A percentile compares a stretch with the other conserved stretches of the same genome.
Evolutionary conservation across 2,329 filamentous ascomycete species (phyloP).

Genomic region (Saccharata proteae): DNA sequence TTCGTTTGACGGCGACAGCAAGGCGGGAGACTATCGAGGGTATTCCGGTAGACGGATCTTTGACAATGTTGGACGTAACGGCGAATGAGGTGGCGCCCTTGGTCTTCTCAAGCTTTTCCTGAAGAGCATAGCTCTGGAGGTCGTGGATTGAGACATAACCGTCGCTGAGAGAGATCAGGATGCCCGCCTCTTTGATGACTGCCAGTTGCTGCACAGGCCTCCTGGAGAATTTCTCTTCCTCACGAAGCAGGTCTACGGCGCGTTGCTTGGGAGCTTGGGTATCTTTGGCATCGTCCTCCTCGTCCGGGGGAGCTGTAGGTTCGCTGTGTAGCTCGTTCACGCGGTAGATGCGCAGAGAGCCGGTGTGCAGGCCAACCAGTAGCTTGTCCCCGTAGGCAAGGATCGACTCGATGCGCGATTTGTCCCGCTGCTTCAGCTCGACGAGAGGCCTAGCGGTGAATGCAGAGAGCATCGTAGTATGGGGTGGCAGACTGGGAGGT

Average conservation of each 20-base stretch:
- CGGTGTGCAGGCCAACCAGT: conserved; percentile 83
- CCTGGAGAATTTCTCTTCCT: conserved; percentile 87
- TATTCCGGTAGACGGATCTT: conserved; percentile 74
- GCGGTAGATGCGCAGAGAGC: conserved; percentile 79
- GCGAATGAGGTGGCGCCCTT: conserved; percentile 85
- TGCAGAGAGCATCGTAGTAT: conserved; percentile 72
- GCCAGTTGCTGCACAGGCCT: conserved; percentile 87
- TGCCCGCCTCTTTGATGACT: conserved; percentile 88
- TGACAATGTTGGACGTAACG: conserved; percentile 89
- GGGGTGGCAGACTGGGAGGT: background rate
- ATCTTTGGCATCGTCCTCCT: conserved; percentile 30
- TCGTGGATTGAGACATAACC: conserved; percentile 84
- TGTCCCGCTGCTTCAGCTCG: conserved; percentile 92
- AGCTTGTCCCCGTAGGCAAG: conserved; percentile 86
- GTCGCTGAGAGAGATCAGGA: conserved; percentile 82
- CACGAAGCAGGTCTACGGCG: conserved; percentile 72
- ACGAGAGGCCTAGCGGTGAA: conserved; percentile 94
- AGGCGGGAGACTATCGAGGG: conserved; percentile 86
- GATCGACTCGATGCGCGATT: conserved; percentile 93
- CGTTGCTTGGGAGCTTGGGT: conserved; percentile 22
- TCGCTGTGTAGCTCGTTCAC: conserved; percentile 56
- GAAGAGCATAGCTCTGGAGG: conserved; percentile 67
- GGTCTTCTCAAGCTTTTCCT: conserved; percentile 69
- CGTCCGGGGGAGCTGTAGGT: conserved; percentile 18
- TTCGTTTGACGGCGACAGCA: conserved; percentile 85